These are phyloP conservation scores for Fusarium coicis DNA, from an alignment of 2,329 filamentous ascomycete genomes.

Conservation along the genomic window DNA sequence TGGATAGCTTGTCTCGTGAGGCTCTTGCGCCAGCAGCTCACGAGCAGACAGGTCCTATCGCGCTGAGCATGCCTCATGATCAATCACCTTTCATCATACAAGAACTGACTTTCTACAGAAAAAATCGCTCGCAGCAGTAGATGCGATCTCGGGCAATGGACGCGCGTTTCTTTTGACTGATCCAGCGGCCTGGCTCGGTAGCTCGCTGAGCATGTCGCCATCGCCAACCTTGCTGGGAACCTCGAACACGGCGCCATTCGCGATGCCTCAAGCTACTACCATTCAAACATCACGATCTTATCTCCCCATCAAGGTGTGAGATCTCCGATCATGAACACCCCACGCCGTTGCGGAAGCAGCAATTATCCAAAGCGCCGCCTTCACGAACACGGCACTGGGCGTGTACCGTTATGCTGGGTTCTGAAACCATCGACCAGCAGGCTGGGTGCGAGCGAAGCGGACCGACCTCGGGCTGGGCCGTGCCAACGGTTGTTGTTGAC, in stretches of 20 bases:
- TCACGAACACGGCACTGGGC: neutral
- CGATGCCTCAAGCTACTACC: neutral
- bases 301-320: neutral
- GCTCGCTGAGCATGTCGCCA: neutral
- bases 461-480: constrained; percentile 25
- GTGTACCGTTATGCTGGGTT: neutral
- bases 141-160: too few species aligned
- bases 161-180: neutral
- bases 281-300: neutral
- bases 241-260: neutral
- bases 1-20: neutral
- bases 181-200: too few species aligned
- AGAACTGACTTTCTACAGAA: constrained; percentile 40
- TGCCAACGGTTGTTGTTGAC: constrained; percentile 47
- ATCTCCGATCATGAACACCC: neutral
- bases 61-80: neutral
- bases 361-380: neutral
- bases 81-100: neutral
- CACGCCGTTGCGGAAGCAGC: neutral
- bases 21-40: neutral
- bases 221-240: neutral
- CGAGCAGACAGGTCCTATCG: neutral
- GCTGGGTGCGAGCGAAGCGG: constrained; percentile 22
- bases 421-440: neutral
- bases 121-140: too few species aligned